Conservation (phyloP, 768 basidiomycete species). For the Peribolospora kevripleyi region DNA sequence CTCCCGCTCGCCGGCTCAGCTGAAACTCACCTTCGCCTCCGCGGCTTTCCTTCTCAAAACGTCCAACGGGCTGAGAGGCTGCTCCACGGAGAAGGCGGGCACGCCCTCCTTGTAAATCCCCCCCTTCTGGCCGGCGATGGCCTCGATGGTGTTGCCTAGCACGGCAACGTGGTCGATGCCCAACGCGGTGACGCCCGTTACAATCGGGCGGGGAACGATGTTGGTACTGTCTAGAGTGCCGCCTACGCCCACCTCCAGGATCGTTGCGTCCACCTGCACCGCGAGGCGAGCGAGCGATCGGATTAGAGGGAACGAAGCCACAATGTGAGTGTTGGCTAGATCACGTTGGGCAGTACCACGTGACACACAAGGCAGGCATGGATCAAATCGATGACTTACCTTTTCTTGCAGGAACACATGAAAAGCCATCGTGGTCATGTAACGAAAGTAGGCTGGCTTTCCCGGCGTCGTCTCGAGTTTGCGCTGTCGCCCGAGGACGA, state of each 20-base stretch:
- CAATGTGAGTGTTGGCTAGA: neutral
- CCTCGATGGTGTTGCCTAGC: slow-evolving; percentile 60
- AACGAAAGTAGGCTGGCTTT: slow-evolving; percentile 86
- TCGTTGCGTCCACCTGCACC: slow-evolving; percentile 49
- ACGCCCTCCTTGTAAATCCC: slow-evolving; percentile 83
- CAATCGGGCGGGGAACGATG: slow-evolving; percentile 69
- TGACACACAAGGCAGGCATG: too few relatives aligned
- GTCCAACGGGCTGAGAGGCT: slow-evolving; percentile 40
- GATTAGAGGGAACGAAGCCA: neutral
- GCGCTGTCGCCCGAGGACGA: slow-evolving; percentile 22
- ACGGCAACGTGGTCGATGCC: slow-evolving; percentile 78
- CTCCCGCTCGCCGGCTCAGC: neutral
- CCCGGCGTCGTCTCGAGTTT: slow-evolving; percentile 27
- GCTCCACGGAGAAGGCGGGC: slow-evolving; percentile 61
- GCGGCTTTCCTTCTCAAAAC: slow-evolving; percentile 43
- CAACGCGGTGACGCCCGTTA: slow-evolving; percentile 66
- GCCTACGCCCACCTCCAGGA: slow-evolving; percentile 90
- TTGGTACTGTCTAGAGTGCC: slow-evolving; percentile 90
- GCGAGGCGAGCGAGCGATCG: neutral
- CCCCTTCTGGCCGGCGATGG: slow-evolving; percentile 87
- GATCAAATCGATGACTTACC: slow-evolving; percentile 16
- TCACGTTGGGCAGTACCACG: too few relatives aligned
- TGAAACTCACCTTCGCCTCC: slow-evolving; percentile 33
- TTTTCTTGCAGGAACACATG: slow-evolving; percentile 61
- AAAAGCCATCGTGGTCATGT: slow-evolving; percentile 72